A percentile compares a stretch with the other conserved stretches of the same genome.
phyloP scores from a whole-genome alignment of 495 filamentous ascomycete species.

The Margaritispora aquatica region DNA sequence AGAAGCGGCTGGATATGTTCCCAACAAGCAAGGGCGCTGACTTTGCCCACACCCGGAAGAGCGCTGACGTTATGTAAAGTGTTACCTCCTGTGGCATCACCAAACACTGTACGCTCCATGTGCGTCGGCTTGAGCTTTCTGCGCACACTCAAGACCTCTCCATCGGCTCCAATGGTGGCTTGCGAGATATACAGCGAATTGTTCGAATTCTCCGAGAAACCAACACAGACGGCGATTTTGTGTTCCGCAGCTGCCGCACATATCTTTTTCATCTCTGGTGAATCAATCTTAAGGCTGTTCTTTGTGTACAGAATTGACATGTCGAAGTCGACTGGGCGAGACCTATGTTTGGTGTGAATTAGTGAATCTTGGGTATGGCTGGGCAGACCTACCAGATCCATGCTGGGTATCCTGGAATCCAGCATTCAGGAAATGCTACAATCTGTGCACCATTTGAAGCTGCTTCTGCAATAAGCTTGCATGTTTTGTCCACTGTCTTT shows the following conservation, averaged over 20 bases:
- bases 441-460: conserved; percentile 42
- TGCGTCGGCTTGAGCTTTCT: conserved; percentile 58
- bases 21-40: conserved; percentile 46
- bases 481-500: conserved; percentile 42
- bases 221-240: conserved; percentile 42
- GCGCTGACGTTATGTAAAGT: conserved; percentile 38
- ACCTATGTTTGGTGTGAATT: conserved; percentile 25
- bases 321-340: conserved; percentile 37
- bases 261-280: conserved; percentile 42
- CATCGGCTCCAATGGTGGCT: conserved; percentile 39
- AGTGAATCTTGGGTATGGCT: not conserved
- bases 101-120: conserved; percentile 56
- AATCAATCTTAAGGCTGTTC: conserved; percentile 40
- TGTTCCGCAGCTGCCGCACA: conserved; percentile 29
- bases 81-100: conserved; percentile 41
- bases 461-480: conserved; percentile 44
- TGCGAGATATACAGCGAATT: conserved; percentile 53
- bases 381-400: conserved; percentile 48
- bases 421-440: conserved; percentile 50
- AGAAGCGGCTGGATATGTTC: conserved; percentile 56
- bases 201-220: conserved; percentile 44
- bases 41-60: conserved; percentile 32
- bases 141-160: conserved; percentile 37
- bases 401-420: conserved; percentile 48
- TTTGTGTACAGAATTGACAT: conserved; percentile 40